phyloP scores from a whole-genome alignment of 2,329 filamentous ascomycete species.

The Graphiopsis chlorocephala region DNA sequence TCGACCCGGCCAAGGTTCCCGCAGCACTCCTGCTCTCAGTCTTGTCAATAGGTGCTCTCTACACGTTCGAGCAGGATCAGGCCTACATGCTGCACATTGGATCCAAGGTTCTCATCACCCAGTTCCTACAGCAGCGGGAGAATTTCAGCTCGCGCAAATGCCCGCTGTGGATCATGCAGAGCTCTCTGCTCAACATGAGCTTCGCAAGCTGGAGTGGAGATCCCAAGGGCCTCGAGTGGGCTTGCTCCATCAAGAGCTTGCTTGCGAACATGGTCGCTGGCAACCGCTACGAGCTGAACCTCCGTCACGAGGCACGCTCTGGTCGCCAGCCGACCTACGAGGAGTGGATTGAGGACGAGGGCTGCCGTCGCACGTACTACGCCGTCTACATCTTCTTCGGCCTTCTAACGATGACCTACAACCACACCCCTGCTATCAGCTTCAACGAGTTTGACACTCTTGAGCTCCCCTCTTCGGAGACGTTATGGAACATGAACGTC shows the following conservation, averaged over 20 bases:
- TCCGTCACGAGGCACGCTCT: slow-evolving; percentile 83
- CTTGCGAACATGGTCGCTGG: slow-evolving; percentile 98
- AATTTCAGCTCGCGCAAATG: slow-evolving; percentile 98
- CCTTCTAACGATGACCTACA: slow-evolving; percentile 89
- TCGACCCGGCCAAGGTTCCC: slow-evolving; percentile 74
- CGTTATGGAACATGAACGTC: slow-evolving; percentile 83
- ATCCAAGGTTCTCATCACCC: slow-evolving; percentile 93
- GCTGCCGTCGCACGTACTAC: slow-evolving; percentile 93
- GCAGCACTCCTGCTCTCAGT: slow-evolving; percentile 84
- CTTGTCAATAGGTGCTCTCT: slow-evolving; percentile 90
- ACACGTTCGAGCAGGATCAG: slow-evolving; percentile 95
- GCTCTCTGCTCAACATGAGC: slow-evolving; percentile 94
- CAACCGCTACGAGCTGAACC: slow-evolving; percentile 92
- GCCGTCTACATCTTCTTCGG: slow-evolving; percentile 99
- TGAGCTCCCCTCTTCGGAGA: slow-evolving; percentile 88
- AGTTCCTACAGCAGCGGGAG: slow-evolving; percentile 96
- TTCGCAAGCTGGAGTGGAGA: slow-evolving; percentile 99
- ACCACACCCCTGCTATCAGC: slow-evolving; percentile 95
- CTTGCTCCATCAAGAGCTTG: slow-evolving; percentile 96
- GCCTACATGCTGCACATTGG: slow-evolving; percentile 97
- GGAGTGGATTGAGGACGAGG: slow-evolving; percentile 96
- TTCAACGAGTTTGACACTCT: slow-evolving; percentile 97
- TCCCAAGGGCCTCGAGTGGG: slow-evolving; percentile 95
- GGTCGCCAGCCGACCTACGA: slow-evolving; percentile 71
- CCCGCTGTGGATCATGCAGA: slow-evolving; percentile 97